Base-by-base conservation (phyloP, 2,329 filamentous ascomycete genomes). In the Phialocephala subalpina region DNA sequence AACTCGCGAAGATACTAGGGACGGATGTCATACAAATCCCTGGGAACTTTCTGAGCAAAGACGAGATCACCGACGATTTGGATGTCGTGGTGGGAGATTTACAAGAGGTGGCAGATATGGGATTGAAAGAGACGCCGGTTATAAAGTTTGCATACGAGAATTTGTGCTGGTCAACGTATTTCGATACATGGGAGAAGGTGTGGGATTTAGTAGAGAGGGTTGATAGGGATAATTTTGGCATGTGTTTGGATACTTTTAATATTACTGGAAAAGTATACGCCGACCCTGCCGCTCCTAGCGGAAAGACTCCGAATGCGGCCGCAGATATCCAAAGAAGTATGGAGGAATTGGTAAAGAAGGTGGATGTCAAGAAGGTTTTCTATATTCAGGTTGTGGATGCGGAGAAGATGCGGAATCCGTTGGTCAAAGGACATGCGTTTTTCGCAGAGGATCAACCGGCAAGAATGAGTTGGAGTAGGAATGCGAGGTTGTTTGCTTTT, bases 181-280 rank as follows among this genome's bases (percentile, higher is more conserved):
- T 89, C 65, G 84, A 92, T 73, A 87, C 82, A 0, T 94, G 92
- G 92, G 91, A 94, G 75, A 78, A 80, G 5, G 86, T 84, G 72
- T 94, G 90, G 89, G 86, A 90, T 14, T 80, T 92, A 1, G 87
- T 93, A 1, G 78, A 82, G 71, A 79, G 78, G 4, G 90, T 93
- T 33, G 81, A 92, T 75, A 78, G 90, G 11, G 77, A 83, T 18
- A 94, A 94, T 77, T 92, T 94, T 74, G 91, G 91, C 12, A 81
- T 93, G 49, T 93, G 90, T 73, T 82, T 94, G 27, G 92, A 94
- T 77, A 92, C 89, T 0, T 94, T 92, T 80, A 92, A 94, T 77
- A 90, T 94, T 68, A 86, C 90, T 0, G 91, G 86, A 0, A 80
- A 87, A 9, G 85, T 92, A 63, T 94, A 87, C 70, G 91, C 88